Base-by-base conservation (phyloP, 2,329 filamentous ascomycete species). In the Parastagonospora avenae region DNA sequence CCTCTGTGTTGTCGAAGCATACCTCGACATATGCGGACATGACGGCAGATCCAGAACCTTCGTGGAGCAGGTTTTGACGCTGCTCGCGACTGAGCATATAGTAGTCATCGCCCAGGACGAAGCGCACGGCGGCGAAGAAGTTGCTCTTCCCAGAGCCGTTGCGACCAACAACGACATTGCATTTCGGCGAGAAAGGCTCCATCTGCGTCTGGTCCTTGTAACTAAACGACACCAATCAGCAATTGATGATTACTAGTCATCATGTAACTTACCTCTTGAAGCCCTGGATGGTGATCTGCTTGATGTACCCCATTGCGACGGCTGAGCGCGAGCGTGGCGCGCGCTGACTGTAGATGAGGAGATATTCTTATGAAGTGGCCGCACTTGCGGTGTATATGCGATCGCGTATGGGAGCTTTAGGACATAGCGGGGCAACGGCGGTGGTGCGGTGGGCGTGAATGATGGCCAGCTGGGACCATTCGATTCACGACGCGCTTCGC, bases 1-100 rank as follows among this genome's bases (percentile, higher is more conserved):
- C 91, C 72, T 99, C 93, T 65, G 85, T 90, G 72, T 99, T 99
- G 82, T 99, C 94, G 75, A 99, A 99, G 61, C 97, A 96, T 67
- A 99, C 91, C 76, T 99, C 94, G 52, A 99, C 95, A 67, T 97
- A 99, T n/a, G 94, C 95, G 41, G 92, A 96, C 91, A 97, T 96
- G 67, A 99, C 93, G 12, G 94, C 94, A 3, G 93, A 96, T 31
- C 94, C 95, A 4, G 94, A 96, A 35, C 95, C 95, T 81, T 99
- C 95, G 74, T 99, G 94, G n/a, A 99, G 84, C 31, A 99, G 84
- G 28, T 91, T 92, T 76, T 96, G 92, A 54, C 94, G 91, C 80
- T 99, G 93, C 74, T 99, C 94, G 65, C 93, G 89, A 59, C 89
- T 91, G 85, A 99, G 91, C 74, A 95, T 90, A 38, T 90, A 95